Percentiles rank a stretch among this genome's conserved stretches.
Evolutionary conservation across 305 asterid genomes (phyloP).

Genomic region (Fraxinus baroniana): DNA sequence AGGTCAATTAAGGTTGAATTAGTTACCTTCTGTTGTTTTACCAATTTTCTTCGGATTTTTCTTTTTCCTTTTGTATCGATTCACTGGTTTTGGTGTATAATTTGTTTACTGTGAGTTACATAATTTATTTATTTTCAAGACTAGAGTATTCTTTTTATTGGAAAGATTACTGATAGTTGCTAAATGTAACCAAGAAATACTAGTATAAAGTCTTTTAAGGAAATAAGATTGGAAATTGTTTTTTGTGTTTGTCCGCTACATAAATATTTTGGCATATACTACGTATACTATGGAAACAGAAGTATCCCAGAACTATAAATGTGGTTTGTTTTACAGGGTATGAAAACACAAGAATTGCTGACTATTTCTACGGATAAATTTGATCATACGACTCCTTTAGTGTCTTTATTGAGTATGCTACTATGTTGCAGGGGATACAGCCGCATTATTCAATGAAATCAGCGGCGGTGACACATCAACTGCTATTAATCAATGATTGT

Average conservation of each 20-base stretch:
- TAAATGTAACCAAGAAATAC: background rate
- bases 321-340: background rate
- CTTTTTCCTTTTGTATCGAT: background rate
- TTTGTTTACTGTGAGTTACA: background rate
- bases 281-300: background rate
- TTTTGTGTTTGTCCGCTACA: background rate
- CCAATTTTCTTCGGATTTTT: background rate
- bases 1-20: background rate
- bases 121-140: background rate
- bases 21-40: background rate
- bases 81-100: slow-evolving; percentile 1
- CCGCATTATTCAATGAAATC: background rate
- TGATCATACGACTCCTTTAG: background rate
- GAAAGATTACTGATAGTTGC: background rate
- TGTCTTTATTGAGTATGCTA: background rate
- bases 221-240: background rate
- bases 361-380: background rate
- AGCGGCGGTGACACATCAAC: background rate
- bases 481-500: background rate
- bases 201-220: background rate
- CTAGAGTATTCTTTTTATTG: background rate
- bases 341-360: background rate
- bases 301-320: background rate
- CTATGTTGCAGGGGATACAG: background rate
- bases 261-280: background rate